These are phyloP conservation scores for Xylariomycetidae sp. DNA, from an alignment of 2,329 filamentous ascomycete genomes.

Conservation along the genomic window DNA sequence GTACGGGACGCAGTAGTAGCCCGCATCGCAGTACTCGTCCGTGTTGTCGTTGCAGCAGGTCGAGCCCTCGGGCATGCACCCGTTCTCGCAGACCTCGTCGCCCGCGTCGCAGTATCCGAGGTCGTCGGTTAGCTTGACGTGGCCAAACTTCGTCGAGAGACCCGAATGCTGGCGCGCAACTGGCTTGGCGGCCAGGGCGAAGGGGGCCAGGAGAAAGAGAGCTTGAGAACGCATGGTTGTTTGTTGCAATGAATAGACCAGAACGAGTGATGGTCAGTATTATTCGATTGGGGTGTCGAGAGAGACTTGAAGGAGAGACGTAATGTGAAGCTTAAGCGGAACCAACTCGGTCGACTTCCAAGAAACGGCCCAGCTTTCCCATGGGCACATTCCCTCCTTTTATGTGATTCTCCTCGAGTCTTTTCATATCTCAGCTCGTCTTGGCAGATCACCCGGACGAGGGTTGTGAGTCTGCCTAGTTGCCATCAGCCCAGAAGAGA, in stretches of 20 bases:
- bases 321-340: background rate
- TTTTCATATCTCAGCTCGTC: background rate
- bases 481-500: background rate
- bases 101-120: conserved; percentile 13
- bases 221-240: conserved; percentile 12
- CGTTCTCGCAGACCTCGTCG: conserved; percentile 13
- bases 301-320: background rate
- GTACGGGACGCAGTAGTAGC: conserved; percentile 16
- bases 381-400: background rate
- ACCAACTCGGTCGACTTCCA: background rate
- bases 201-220: conserved; percentile 13
- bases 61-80: conserved; percentile 12
- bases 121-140: conserved; percentile 11
- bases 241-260: too few species aligned
- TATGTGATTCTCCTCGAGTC: background rate
- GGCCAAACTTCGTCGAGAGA: conserved; percentile 6
- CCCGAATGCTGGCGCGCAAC: conserved; percentile 8
- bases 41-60: conserved; percentile 20
- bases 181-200: conserved; percentile 8
- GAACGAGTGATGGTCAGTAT: background rate
- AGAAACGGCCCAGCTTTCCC: background rate
- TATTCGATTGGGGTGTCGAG: background rate
- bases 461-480: background rate
- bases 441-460: conserved; percentile 1
- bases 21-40: conserved; percentile 15